Percentiles rank a stretch among this genome's conserved stretches.
These are phyloP conservation scores for Odontarrhena argentea DNA, from an alignment of 345 rosid genomes.

Conservation along the genomic window DNA sequence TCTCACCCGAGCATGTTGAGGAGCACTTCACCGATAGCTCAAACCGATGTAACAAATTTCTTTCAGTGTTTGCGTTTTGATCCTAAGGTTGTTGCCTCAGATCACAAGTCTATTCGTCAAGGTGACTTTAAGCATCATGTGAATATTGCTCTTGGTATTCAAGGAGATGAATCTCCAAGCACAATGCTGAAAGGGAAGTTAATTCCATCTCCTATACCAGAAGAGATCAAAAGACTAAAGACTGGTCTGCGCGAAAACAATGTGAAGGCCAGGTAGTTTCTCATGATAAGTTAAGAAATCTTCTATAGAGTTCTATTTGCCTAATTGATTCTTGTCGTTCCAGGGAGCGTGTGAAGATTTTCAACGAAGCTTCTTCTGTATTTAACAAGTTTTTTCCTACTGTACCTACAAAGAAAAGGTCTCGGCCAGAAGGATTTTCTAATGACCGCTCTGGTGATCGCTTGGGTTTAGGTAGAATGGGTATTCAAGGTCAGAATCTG, in stretches of 20 bases:
- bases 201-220: conserved; percentile 55
- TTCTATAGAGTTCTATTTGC: conserved; percentile 31
- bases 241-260: conserved; percentile 63
- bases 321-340: conserved; percentile 42
- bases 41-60: conserved; percentile 71
- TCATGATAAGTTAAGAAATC: conserved; percentile 36
- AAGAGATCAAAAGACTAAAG: conserved; percentile 77
- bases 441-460: conserved; percentile 74
- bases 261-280: conserved; percentile 80
- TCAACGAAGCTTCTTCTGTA: conserved; percentile 78
- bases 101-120: conserved; percentile 73
- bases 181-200: conserved; percentile 63
- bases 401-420: conserved; percentile 81
- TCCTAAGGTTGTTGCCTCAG: conserved; percentile 73
- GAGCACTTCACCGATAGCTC: conserved; percentile 63
- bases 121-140: conserved; percentile 72
- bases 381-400: conserved; percentile 77
- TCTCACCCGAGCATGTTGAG: conserved; percentile 70
- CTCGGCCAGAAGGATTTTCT: conserved; percentile 70
- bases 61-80: conserved; percentile 74
- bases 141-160: conserved; percentile 72
- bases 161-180: conserved; percentile 72
- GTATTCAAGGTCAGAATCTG: conserved; percentile 63
- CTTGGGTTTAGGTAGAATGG: conserved; percentile 67
- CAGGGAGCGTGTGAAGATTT: conserved; percentile 82